Conservation (phyloP, 1,284 basidiomycete species). For the Pseudozyma flocculosa region DNA sequence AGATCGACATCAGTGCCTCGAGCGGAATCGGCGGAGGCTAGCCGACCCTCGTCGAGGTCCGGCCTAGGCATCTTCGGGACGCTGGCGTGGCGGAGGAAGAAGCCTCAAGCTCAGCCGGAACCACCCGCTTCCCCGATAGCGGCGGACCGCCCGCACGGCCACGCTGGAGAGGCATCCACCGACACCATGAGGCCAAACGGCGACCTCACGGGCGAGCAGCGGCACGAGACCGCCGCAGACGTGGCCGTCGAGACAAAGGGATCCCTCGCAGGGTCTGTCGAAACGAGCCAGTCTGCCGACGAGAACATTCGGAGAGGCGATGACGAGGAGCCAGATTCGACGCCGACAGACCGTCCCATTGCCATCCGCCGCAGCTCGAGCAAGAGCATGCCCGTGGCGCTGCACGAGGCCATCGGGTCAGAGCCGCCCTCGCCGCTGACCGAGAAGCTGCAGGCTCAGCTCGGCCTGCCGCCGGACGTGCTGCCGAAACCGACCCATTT, state of each 20-base stretch:
- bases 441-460: constrained; percentile 4
- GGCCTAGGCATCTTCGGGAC: constrained; percentile 13
- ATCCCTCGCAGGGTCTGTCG: too few species aligned
- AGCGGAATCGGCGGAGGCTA: neutral
- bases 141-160: neutral
- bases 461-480: neutral
- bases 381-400: constrained; percentile 5
- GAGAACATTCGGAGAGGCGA: neutral
- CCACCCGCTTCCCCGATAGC: neutral
- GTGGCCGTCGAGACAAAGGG: too few species aligned
- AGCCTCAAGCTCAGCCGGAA: constrained; percentile 2
- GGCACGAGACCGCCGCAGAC: too few species aligned
- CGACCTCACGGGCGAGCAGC: neutral
- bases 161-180: neutral
- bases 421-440: constrained; percentile 2
- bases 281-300: too few species aligned
- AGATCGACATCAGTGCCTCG: neutral
- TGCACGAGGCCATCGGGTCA: constrained; percentile 17
- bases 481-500: constrained; percentile 57
- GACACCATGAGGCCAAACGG: neutral
- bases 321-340: neutral
- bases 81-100: constrained; percentile 16
- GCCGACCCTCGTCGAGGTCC: neutral
- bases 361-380: constrained; percentile 5
- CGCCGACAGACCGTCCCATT: neutral